Conservation (phyloP, 2,329 filamentous ascomycete genomes). For the Exophiala calicioides region DNA sequence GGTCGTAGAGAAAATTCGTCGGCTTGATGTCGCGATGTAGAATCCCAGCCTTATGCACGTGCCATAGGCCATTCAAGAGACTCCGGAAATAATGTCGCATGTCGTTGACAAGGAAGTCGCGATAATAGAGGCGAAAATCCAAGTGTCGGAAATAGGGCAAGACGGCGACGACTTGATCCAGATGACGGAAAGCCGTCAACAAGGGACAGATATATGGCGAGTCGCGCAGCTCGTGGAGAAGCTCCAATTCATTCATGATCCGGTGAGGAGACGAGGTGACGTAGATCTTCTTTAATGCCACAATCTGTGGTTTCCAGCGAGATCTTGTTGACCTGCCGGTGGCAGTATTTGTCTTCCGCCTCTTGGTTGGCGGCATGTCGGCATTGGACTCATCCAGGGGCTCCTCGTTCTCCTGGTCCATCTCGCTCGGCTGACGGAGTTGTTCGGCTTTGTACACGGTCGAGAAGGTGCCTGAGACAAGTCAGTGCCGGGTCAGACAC, state of each 20-base stretch:
- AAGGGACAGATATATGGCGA: slow-evolving; percentile 88
- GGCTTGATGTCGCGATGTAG: slow-evolving; percentile 96
- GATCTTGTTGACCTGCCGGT: slow-evolving; percentile 28
- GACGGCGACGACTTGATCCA: slow-evolving; percentile 92
- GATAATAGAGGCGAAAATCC: slow-evolving; percentile 90
- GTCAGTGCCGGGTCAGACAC: slow-evolving; percentile 18
- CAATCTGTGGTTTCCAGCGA: slow-evolving; percentile 67
- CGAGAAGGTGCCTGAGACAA: slow-evolving; percentile 81
- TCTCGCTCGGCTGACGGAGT: slow-evolving; percentile 71
- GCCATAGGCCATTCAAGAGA: slow-evolving; percentile 79
- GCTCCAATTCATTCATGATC: slow-evolving; percentile 93
- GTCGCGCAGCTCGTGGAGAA: slow-evolving; percentile 81
- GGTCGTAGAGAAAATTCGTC: slow-evolving; percentile 54
- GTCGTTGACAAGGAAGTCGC: slow-evolving; percentile 80
- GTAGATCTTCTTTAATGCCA: slow-evolving; percentile 99
- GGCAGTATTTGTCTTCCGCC: slow-evolving; percentile 42
- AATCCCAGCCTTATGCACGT: slow-evolving; percentile 81
- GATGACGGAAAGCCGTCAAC: slow-evolving; percentile 92
- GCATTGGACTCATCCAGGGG: slow-evolving; percentile 62
- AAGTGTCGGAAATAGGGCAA: slow-evolving; percentile 94
- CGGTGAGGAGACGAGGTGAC: slow-evolving; percentile 92
- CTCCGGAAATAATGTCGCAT: slow-evolving; percentile 88
- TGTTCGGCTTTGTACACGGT: slow-evolving; percentile 99
- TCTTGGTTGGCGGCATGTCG: slow-evolving; percentile 70
- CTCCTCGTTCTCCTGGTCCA: slow-evolving; percentile 84